Evolutionary conservation across 2,329 filamentous ascomycete genomes (phyloP), one percentile per base, ranked within the genome.

Genomic region (Huntiella abstrusa): DNA sequence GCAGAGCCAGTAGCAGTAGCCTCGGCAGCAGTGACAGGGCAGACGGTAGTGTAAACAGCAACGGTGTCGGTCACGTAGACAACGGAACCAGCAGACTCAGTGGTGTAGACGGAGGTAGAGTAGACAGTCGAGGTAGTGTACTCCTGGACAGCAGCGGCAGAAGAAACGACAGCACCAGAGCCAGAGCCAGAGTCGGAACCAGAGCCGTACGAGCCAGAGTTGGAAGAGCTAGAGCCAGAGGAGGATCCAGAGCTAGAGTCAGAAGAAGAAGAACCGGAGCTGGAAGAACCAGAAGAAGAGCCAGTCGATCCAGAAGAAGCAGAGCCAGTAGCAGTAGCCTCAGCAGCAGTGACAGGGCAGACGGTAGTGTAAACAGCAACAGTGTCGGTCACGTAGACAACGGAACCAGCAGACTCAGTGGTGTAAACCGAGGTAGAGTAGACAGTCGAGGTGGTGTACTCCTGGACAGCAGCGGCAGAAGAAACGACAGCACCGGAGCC

Each of bases 331-430:
- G 41, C n/a, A 13, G 22, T 28, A 15, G 35, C 22, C 35, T 40
- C 13, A 5, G 43, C 63, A 38, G 64, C 64, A 32, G 59, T 53
- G 49, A 68, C 60, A 51, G 68, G 66, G 61, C 67, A 69, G 53
- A 69, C 59, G 28, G 59, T 62, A 51, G 59, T 60, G 51, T 60
- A 63, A 51, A 65, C 55, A 36, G 57, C 55, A 42, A 64, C 54
- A 33, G 60, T 62, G 53, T 64, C 55, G 48, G 64, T 66, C 49
- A 62, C 57, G 41, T 60, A 53, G 45, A 55, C 50, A 46, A 56
- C 57, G 43, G 54, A 49, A 39, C 61, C 57, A 48, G 63, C 66
- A 8, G 33, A 42, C 7, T 39, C 33, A 17, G 33, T 42, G 10
- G 34, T 43, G 40, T 22, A 41, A 13, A 44, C 6, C 19, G 34